Evolutionary conservation across 2,329 filamentous ascomycete species (phyloP).

Genomic region (Emergomyces africanus): DNA sequence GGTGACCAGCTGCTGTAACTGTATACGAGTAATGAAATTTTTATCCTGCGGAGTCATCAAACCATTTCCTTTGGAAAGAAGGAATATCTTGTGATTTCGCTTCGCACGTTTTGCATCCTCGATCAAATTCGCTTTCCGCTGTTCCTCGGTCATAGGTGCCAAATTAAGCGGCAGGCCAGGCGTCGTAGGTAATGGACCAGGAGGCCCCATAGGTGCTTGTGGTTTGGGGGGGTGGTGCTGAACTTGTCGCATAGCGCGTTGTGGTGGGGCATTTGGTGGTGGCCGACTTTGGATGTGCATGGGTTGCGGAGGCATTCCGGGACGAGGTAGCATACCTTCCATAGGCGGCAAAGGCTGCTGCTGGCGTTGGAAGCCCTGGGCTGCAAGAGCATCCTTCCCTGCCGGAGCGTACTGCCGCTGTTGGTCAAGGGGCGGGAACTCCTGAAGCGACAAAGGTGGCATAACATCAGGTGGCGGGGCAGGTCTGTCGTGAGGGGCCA

Average conservation of each 20-base stretch:
- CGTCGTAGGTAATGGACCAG: conserved; percentile 40
- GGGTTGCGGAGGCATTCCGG: conserved; percentile 36
- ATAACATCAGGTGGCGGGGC: conserved; percentile 4
- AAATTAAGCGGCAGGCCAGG: conserved; percentile 61
- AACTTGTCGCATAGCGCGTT: conserved; percentile 23
- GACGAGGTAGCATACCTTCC: conserved; percentile 31
- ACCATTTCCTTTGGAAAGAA: conserved; percentile 86
- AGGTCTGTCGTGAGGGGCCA: conserved; percentile 8
- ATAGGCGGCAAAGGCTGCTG: conserved; percentile 28
- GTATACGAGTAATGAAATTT: conserved; percentile 97
- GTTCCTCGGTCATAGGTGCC: conserved; percentile 65
- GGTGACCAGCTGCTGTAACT: conserved; percentile 88
- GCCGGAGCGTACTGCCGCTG: conserved; percentile 31
- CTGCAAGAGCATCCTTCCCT: conserved; percentile 21
- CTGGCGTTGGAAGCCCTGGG: conserved; percentile 24
- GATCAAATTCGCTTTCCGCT: conserved; percentile 69
- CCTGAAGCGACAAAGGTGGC: conserved; percentile 25
- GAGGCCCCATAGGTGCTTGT: conserved; percentile 24
- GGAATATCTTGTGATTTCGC: conserved; percentile 94
- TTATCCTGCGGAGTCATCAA: conserved; percentile 99
- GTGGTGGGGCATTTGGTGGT: conserved; percentile 34
- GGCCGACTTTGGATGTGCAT: conserved; percentile 58
- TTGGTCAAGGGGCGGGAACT: conserved; percentile 38
- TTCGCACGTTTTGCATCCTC: conserved; percentile 94
- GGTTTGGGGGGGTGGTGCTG: conserved; percentile 24